Evolutionary conservation across 148 eudicot species (phyloP), one percentile per base, ranked within the genome.

Genomic region (Diospyros lotus): DNA sequence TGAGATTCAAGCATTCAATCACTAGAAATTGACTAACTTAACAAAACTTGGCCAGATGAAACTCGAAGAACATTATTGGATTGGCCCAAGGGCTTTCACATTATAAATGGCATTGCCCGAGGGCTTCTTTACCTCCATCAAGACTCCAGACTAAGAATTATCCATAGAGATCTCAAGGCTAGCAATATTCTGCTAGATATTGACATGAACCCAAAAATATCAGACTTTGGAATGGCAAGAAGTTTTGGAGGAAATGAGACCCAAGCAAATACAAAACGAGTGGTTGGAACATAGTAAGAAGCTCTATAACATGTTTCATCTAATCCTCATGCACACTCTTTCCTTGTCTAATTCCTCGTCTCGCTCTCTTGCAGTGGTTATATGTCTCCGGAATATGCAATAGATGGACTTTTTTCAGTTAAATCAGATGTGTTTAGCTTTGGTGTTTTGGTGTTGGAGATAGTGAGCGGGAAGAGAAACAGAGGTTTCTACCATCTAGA

Each of bases 341-440:
- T 58, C 43, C 11, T 8, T 12, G 10, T 42, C 39, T 43, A 8
- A 40, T 43, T 68, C 1, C 4, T 9, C 0, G 50, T 39, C 13
- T 14, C 5, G 42, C 41, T 10, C 5, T 59, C 11, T 1, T 75
- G 54, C 65, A 76, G 80, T 6, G 77, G 80, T 1, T 80, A 80
- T 42, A 76, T 80, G 83, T 68, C 83, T 38, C 79, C 83, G 1
- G 83, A 80, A 11, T 80, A 80, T 40, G 73, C 71, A 6, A 12
- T 55, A 1, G 62, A 72, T 38, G 83, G 83, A 2, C 5, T 58
- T 0, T 75, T 75, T 54, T 80, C 79, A 0, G 50, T 65, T 39
- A 76, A 80, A 52, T 80, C 77, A 5, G 77, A 80, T 80, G 69
- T 76, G 0, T 80, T 72, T 18, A 80, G 83, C 54, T 80, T 75